Evolutionary conservation across 805 yeast species (phyloP), one percentile per base, ranked within the genome.

Genomic region (Ogataea dorogensis): DNA sequence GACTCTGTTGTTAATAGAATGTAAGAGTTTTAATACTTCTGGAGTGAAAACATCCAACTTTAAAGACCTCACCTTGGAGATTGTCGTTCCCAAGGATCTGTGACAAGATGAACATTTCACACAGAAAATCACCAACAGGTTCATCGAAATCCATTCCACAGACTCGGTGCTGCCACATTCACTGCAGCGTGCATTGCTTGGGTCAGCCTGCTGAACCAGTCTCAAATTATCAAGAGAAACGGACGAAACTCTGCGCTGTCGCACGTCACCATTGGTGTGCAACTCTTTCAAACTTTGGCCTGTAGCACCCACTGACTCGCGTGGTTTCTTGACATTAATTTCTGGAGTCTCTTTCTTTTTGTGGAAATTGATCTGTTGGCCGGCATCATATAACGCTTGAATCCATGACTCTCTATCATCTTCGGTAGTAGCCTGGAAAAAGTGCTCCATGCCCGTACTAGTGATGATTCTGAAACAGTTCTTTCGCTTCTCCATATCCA

Each of bases 111-210:
- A 79, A 51, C 98, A 89, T 33, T 80, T 78, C 28, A 86, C 80
- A 59, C 98, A 89, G 17, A 91, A 66, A 3, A 81, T 75, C 18
- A 79, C 77, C 36, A 87, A 60, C 26, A 81, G 59, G 50, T 84
- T 88, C 40, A 86, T 67, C 0, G 96, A 85, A 3, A 91, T 73
- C 96, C 96, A 89, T 47, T 88, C 96, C 11, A 85, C 94, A 10
- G 73, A 63, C 11, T 70, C 75, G 0, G 59, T 51, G 2, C 77
- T 54, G 0, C 81, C 81, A 64, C 98, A 89, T 52, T 89, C 98
- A 10, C 86, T 85, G 61, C 98, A 89, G 2, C 47, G 43, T 4
- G 58, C 49, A 51, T 89, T 89, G 20, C 79, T 71, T n/a, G 71
- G 59, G 24, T 77, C 72, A 3, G 59, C 60, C 1, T 47, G 30